Evolutionary conservation across 2,329 filamentous ascomycete species (phyloP).

Genomic region (Chaetomiaceae sp.): DNA sequence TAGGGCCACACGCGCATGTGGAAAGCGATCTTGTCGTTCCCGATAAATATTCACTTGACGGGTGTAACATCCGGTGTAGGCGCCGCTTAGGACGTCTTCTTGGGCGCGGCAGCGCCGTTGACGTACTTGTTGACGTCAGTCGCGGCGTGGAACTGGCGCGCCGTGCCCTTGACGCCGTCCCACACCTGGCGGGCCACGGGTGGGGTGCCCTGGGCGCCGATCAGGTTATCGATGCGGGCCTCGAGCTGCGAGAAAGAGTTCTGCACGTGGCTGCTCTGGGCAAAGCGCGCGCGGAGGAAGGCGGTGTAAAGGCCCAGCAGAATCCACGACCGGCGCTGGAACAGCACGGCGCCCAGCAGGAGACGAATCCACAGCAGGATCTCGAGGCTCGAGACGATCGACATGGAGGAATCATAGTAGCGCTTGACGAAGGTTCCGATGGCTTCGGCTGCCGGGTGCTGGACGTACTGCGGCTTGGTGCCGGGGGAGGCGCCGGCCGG

Average conservation of each 20-base stretch:
- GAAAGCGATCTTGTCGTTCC: conserved; percentile 13
- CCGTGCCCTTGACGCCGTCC: conserved; percentile 68
- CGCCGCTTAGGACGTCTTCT: conserved; percentile 59
- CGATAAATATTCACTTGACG: background rate
- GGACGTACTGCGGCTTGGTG: conserved; percentile 49
- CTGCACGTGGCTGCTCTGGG: conserved; percentile 92
- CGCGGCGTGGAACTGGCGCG: conserved; percentile 67
- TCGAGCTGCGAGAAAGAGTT: conserved; percentile 66
- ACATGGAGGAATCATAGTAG: conserved; percentile 97
- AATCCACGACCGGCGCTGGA: conserved; percentile 88
- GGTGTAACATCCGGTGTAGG: too few species aligned
- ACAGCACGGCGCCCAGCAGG: conserved; percentile 72
- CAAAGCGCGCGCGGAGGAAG: conserved; percentile 85
- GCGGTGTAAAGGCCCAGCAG: conserved; percentile 77
- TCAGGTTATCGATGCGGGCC: conserved; percentile 70
- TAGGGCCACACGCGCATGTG: conserved; percentile 5
- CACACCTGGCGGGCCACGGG: conserved; percentile 73
- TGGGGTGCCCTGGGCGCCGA: conserved; percentile 81
- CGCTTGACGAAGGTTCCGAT: conserved; percentile 95
- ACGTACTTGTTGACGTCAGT: conserved; percentile 75
- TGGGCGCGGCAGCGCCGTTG: conserved; percentile 50
- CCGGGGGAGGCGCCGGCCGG: conserved; percentile 50
- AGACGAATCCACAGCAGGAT: conserved; percentile 82
- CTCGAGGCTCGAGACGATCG: conserved; percentile 81
- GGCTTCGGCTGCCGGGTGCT: conserved; percentile 64